Evolutionary conservation across 371 early-diverging fungal species (phyloP), one percentile per base, ranked within the genome.

Genomic region (Lichtheimia corymbifera): DNA sequence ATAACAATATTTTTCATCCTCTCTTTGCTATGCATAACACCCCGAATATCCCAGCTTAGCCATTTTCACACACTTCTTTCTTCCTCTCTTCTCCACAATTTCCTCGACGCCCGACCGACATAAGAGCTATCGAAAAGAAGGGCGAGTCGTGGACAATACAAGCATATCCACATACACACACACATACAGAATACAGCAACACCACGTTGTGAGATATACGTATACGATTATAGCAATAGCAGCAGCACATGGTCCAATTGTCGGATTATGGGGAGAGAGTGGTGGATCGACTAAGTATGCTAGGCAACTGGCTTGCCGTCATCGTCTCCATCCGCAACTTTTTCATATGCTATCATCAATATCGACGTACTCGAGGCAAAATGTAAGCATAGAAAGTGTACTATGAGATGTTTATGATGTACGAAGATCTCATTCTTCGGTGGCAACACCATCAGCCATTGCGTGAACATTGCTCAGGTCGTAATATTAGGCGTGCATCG

Each of bases 251-350:
- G 79, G 61, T 70, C 44, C 54, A 75, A 45, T 59, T 78, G 28
- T 63, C 73, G 56, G 55, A 44, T 24, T 71, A 78, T 58, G 75
- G 70, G n/a, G 55, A 56, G 41, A 62, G 69, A 28, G 75, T 78
- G 17, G 65, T 78, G 9, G 71, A 73, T 52, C 67, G 75, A 28
- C 59, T 78, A n/a, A 73, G 65, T 45, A 65, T 78, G 56, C 67
- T 78, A 50, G 71, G 73, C 28, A 78, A 72, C 73, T 78, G 79
- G 79, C 55, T 78, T n/a, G 65, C 75, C 15, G 75, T 73, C 28
- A 45, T 75, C 28, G 58, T 75, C 1, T 75, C 68, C 27, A 64
- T 64, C 53, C 61, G 79, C 55, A 78, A 78, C 35, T 69, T 71
- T 17, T 35, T 65, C n/a, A 64, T 73, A 0, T 73, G 79, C 24